Evolutionary conservation across 139 green algal genomes (phyloP).

Genomic region (Auxenochlorella pyrenoidosa): DNA sequence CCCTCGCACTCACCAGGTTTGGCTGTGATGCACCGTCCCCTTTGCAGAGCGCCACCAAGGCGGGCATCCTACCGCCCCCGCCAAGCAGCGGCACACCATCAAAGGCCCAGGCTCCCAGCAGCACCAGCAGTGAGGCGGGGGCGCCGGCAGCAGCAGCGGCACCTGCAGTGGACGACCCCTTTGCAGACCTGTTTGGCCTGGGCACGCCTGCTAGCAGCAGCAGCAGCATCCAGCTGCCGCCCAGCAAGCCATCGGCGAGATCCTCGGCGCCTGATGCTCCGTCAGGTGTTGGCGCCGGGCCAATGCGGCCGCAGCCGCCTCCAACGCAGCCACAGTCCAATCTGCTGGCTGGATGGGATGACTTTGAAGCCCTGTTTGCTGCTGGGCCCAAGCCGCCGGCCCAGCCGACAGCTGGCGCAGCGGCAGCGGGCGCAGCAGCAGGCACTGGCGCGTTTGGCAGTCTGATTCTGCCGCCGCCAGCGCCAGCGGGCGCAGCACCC

Average conservation of each 20-base stretch:
- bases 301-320: slow-evolving; percentile 33
- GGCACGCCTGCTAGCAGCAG: not conserved
- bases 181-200: slow-evolving; percentile 28
- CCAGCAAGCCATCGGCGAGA: not conserved
- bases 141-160: not conserved
- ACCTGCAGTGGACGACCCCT: slow-evolving; percentile 7
- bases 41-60: not conserved
- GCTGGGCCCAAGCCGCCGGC: not conserved
- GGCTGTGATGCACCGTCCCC: not conserved
- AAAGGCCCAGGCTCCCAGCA: not conserved
- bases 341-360: slow-evolving; percentile 49
- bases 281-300: not conserved
- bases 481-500: not conserved
- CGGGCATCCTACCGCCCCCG: not conserved
- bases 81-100: not conserved
- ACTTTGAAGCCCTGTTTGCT: slow-evolving; percentile 54
- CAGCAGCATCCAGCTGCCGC: not conserved
- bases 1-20: not conserved
- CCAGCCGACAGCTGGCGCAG: not conserved
- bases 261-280: not conserved
- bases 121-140: not conserved
- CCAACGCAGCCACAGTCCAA: slow-evolving; percentile 6
- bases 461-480: not conserved
- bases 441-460: not conserved
- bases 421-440: not conserved